These are phyloP conservation scores for Bondarzewia mesenterica DNA, from an alignment of 1,284 basidiomycete genomes.

Conservation along the genomic window DNA sequence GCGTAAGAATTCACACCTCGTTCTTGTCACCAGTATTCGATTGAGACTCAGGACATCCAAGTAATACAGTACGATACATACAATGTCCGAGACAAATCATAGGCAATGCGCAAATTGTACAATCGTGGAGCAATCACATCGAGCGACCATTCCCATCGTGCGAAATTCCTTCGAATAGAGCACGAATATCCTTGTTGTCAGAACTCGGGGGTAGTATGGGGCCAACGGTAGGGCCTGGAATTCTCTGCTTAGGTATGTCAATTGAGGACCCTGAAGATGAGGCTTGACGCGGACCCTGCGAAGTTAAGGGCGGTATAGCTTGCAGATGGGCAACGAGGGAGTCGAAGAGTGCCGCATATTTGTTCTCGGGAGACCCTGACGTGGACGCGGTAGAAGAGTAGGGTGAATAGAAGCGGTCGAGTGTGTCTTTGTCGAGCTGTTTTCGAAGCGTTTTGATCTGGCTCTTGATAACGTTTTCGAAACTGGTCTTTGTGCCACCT, in stretches of 20 bases:
- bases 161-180: background rate
- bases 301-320: background rate
- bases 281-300: background rate
- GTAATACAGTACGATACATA: too few species aligned
- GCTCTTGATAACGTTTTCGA: constrained; percentile 7
- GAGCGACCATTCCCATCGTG: background rate
- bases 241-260: background rate
- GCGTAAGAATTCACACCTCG: too few species aligned
- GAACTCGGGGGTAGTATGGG: background rate
- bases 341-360: too few species aligned
- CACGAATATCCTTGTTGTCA: background rate
- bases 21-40: too few species aligned
- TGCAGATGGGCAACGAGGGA: background rate
- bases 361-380: too few species aligned
- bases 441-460: constrained; percentile 13
- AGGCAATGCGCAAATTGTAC: too few species aligned
- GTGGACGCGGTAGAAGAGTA: background rate
- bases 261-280: background rate
- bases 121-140: too few species aligned
- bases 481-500: constrained; percentile 8
- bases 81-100: too few species aligned
- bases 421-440: constrained; percentile 24
- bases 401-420: background rate
- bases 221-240: background rate
- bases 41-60: too few species aligned